Evolutionary conservation across 129 eudicot genomes (phyloP).

Genomic region (Flaveria brownii): DNA sequence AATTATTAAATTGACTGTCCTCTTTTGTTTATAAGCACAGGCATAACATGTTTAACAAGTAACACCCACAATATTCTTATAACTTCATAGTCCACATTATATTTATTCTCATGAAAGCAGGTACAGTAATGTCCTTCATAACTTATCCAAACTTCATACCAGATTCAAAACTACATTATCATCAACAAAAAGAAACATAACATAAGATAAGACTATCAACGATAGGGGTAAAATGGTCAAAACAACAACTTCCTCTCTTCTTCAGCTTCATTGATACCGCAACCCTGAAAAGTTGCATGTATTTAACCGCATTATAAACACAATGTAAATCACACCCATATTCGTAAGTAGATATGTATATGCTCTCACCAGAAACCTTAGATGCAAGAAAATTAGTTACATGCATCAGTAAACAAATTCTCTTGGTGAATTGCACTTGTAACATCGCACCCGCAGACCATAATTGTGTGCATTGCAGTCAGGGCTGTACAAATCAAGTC

Average conservation of each 20-base stretch:
- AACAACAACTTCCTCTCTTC: constrained; percentile 13
- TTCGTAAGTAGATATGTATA: not conserved
- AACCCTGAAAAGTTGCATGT: constrained; percentile 16
- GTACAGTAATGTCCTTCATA: constrained; percentile 2
- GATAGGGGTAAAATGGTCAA: constrained; percentile 10
- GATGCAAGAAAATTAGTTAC: constrained; percentile 14
- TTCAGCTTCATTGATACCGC: not conserved
- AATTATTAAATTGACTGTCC: not conserved
- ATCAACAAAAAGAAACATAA: constrained; percentile 15
- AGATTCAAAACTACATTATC: constrained; percentile 8
- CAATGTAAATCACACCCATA: not conserved
- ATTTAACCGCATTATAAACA: not conserved
- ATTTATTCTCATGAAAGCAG: constrained; percentile 16
- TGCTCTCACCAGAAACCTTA: constrained; percentile 18
- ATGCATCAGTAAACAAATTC: constrained; percentile 17
- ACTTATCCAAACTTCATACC: constrained; percentile 15
- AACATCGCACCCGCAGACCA: constrained; percentile 13
- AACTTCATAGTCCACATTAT: constrained; percentile 12
- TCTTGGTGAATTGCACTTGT: constrained; percentile 17
- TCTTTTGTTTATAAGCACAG: constrained; percentile 4
- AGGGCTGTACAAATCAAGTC: constrained; percentile 18
- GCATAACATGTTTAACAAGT: not conserved
- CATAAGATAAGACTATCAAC: not conserved
- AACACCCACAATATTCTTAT: not conserved
- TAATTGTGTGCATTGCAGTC: constrained; percentile 32